A percentile compares a stretch with the other conserved stretches of the same genome.
Evolutionary conservation across 2,329 filamentous ascomycete genomes (phyloP).

Genomic region (Dryadomyces quercus-mongolicae): DNA sequence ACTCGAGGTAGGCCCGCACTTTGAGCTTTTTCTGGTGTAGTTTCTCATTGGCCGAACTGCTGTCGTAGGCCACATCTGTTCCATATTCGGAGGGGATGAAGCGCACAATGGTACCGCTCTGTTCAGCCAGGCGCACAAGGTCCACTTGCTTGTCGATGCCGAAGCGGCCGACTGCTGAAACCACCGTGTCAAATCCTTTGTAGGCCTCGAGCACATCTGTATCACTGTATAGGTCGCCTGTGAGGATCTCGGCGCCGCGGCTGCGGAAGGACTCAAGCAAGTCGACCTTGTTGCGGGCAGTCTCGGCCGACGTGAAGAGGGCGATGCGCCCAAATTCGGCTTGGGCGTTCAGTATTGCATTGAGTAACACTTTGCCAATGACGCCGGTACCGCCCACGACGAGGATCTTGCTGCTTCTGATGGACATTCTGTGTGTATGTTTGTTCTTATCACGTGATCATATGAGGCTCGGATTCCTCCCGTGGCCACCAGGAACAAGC

Average conservation of each 20-base stretch:
- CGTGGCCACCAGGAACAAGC: too few relatives aligned
- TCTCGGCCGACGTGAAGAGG: slow-evolving; percentile 34
- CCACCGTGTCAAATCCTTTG: slow-evolving; percentile 9
- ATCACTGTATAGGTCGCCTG: slow-evolving; percentile 6
- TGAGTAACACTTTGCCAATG: slow-evolving; percentile 23
- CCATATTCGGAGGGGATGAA: slow-evolving; percentile 24
- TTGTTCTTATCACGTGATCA: too few relatives aligned
- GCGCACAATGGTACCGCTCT: slow-evolving; percentile 32
- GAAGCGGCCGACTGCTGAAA: slow-evolving; percentile 8
- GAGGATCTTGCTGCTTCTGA: slow-evolving; percentile 12
- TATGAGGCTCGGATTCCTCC: too few relatives aligned
- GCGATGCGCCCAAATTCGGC: slow-evolving; percentile 21
- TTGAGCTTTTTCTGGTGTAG: slow-evolving; percentile 11
- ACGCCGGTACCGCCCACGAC: slow-evolving; percentile 21
- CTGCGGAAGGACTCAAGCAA: slow-evolving; percentile 1
- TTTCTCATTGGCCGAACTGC: slow-evolving; percentile 6
- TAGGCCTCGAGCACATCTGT: slow-evolving; percentile 5
- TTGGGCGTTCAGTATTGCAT: slow-evolving; percentile 19
- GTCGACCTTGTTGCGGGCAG: slow-evolving; percentile 3
- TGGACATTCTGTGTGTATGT: background rate
- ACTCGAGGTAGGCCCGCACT: slow-evolving; percentile 6
- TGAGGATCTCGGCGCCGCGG: slow-evolving; percentile 3
- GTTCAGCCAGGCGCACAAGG: slow-evolving; percentile 26
- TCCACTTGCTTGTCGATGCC: slow-evolving; percentile 10
- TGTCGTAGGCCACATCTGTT: slow-evolving; percentile 8